phyloP scores from a whole-genome alignment of 345 rosid genomes.

The Ceriops zippeliana region DNA sequence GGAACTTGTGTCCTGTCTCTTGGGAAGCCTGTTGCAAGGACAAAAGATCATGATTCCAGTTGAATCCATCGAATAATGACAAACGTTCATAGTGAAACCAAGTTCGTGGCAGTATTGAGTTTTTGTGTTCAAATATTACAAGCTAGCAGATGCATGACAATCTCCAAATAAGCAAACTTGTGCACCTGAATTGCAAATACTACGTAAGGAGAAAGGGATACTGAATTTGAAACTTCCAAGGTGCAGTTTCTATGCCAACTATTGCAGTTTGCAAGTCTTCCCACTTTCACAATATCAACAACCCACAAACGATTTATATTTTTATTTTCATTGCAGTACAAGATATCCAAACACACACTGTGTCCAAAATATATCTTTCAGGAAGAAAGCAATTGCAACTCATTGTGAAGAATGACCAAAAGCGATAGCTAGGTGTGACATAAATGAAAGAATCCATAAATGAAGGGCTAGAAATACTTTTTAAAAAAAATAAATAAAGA shows the following conservation, averaged over 20 bases:
- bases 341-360: too few species aligned
- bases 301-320: background rate
- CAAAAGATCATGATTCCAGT: background rate
- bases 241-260: background rate
- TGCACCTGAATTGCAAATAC: too few species aligned
- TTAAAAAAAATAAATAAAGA: background rate
- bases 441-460: conserved; percentile 3
- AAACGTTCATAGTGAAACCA: too few species aligned
- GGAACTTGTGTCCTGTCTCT: conserved; percentile 69
- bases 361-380: background rate
- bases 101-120: too few species aligned
- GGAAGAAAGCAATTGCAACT: background rate
- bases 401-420: background rate
- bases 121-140: too few species aligned
- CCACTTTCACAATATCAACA: background rate
- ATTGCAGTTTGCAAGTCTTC: background rate
- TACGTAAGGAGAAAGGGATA: background rate
- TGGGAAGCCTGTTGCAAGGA: conserved; percentile 62
- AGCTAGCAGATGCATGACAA: too few species aligned
- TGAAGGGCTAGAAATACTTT: background rate
- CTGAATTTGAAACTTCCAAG: background rate
- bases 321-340: too few species aligned
- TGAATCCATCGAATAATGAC: background rate
- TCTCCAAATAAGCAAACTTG: too few species aligned
- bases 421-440: background rate